Conservation (phyloP, 169 alveolate genomes). For the Plasmodium inui region DNA sequence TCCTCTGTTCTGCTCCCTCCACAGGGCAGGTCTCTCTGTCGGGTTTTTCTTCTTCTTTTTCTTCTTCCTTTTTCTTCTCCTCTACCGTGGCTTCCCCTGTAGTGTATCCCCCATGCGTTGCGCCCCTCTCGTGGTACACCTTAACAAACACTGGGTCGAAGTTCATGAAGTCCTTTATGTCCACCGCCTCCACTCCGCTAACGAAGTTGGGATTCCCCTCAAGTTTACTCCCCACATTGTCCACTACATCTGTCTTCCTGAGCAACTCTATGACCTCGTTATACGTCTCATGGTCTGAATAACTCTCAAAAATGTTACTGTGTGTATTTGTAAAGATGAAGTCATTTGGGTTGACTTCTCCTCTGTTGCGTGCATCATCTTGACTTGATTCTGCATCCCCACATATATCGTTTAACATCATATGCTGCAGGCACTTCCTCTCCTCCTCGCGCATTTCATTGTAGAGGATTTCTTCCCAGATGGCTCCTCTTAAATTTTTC, state of each 20-base stretch:
- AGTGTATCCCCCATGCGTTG: neutral
- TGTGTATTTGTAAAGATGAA: constrained; percentile 9
- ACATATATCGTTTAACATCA: constrained; percentile 50
- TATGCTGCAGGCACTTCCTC: constrained; percentile 44
- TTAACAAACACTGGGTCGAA: constrained; percentile 54
- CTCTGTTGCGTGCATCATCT: neutral
- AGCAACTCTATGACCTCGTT: constrained; percentile 3
- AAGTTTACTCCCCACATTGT: constrained; percentile 5
- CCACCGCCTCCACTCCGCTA: constrained; percentile 21
- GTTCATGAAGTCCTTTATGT: constrained; percentile 50
- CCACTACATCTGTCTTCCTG: neutral
- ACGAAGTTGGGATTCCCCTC: constrained; percentile 10
- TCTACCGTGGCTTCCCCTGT: neutral
- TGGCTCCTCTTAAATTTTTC: constrained; percentile 4
- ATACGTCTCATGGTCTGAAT: constrained; percentile 33
- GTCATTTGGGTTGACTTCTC: neutral
- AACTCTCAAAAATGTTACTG: constrained; percentile 34
- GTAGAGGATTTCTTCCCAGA: constrained; percentile 6
- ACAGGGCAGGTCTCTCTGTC: neutral
- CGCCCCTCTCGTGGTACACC: constrained; percentile 25
- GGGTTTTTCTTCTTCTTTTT: neutral
- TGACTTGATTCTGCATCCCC: neutral
- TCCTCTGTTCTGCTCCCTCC: neutral
- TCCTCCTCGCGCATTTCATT: constrained; percentile 22
- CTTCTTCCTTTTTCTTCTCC: neutral